Base-by-base conservation (phyloP, 371 early-diverging fungal genomes). In the Nosema muscidifuracis region DNA sequence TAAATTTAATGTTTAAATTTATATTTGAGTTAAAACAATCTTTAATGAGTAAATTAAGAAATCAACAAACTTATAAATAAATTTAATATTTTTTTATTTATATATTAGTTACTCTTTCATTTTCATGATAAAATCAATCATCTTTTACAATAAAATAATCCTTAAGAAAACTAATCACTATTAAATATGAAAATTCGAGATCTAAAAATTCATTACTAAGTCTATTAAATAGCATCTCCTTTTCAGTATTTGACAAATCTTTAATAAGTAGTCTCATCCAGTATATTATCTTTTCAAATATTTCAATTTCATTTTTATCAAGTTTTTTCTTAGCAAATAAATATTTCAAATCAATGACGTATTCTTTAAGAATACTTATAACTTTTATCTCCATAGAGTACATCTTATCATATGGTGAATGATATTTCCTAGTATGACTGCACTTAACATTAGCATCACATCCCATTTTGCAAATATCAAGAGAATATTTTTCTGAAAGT, bases 251-350 rank as follows among this genome's bases (percentile, higher is more conserved):
- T 20, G 56, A n/a, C 10, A 55, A 4, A 3, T 55, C 20, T n/a
- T 55, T 28, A 24, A 28, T 13, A 13, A 55, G 20, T 6, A 6
- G 2, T 3, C 7, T 7, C 24, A 55, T 24, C 56, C 56, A 55
- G 10, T 13, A 55, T 6, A 55, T 55, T 24, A 55, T 55, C n/a
- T 55, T 55, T 20, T 55, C 31, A 55, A 55, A 55, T 7, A 55
- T 28, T 13, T 28, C 31, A 6, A 55, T 30, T 30, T 55, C 56
- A 7, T 55, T 24, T 3, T 55, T 20, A 13, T 55, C 31, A 28
- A 55, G 10, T 7, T 55, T 30, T 2, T 2, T 7, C 24, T 55
- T 55, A 24, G 6, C n/a, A 13, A 55, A 16, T 6, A 55, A 28
- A 16, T 13, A 13, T 13, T 55, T 28, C n/a, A 55, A 28, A 55